Evolutionary conservation across 2,329 filamentous ascomycete species (phyloP).

Genomic region (Aureobasidium subglaciale): DNA sequence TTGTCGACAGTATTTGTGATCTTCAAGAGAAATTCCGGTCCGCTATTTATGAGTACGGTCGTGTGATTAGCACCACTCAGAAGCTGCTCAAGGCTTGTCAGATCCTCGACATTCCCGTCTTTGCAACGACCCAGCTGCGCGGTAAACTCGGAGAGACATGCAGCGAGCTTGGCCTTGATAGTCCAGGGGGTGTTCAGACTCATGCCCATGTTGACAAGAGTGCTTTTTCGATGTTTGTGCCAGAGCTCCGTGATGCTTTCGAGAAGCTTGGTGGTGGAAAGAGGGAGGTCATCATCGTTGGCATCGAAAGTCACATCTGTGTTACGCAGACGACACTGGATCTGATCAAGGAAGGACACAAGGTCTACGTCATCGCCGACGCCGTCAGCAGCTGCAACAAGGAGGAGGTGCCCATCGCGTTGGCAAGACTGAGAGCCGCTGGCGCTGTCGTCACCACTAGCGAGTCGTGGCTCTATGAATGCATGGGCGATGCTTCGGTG

Average conservation of each 20-base stretch:
- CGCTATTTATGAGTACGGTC: conserved; percentile 77
- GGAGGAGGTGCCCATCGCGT: conserved; percentile 71
- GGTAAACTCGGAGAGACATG: conserved; percentile 74
- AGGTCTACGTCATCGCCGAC: conserved; percentile 81
- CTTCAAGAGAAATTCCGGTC: conserved; percentile 87
- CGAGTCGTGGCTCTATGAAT: conserved; percentile 86
- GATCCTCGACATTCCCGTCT: conserved; percentile 65
- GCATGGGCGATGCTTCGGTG: conserved; percentile 71
- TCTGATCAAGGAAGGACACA: conserved; percentile 64
- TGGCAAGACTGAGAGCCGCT: conserved; percentile 66
- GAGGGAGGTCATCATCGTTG: conserved; percentile 66
- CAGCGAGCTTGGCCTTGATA: conserved; percentile 55
- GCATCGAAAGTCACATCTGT: conserved; percentile 92
- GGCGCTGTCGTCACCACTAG: conserved; percentile 77
- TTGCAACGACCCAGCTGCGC: conserved; percentile 78
- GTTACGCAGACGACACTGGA: conserved; percentile 88
- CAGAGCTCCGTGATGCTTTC: conserved; percentile 50
- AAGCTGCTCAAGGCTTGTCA: conserved; percentile 45
- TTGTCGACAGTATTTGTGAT: conserved; percentile 68
- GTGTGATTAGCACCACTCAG: conserved; percentile 52
- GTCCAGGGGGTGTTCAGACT: conserved; percentile 44
- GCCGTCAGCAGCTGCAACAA: conserved; percentile 82
- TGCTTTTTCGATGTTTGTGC: conserved; percentile 78
- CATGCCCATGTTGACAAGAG: conserved; percentile 72
- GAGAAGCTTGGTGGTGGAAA: conserved; percentile 27